phyloP scores from a whole-genome alignment of 805 yeast genomes.

The Wickerhamomyces canadensis region DNA sequence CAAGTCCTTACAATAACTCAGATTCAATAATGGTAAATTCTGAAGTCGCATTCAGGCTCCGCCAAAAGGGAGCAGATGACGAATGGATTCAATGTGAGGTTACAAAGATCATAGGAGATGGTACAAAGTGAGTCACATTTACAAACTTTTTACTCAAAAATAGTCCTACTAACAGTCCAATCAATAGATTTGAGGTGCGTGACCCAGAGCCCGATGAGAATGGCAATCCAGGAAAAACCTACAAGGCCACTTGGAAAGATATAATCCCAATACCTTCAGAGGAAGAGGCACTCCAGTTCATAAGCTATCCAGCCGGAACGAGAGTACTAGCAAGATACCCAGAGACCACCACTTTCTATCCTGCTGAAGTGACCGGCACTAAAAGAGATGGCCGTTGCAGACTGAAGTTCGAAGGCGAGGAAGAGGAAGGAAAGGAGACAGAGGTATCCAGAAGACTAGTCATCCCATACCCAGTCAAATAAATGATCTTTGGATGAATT shows the following conservation, averaged over 20 bases:
- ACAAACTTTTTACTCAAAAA: not conserved
- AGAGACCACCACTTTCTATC: conserved; percentile 94
- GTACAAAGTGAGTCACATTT: conserved; percentile 32
- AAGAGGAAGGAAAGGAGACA: conserved; percentile 92
- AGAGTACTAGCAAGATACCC: conserved; percentile 92
- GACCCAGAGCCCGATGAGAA: conserved; percentile 98
- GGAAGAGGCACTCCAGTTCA: conserved; percentile 34
- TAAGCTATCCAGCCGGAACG: conserved; percentile 65
- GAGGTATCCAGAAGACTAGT: conserved; percentile 85
- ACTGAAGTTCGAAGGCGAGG: conserved; percentile 91
- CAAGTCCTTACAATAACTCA: conserved; percentile 52
- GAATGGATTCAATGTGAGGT: conserved; percentile 98
- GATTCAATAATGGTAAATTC: conserved; percentile 60
- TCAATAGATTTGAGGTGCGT: conserved; percentile 69
- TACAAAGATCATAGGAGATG: conserved; percentile 68
- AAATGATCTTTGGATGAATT: not conserved
- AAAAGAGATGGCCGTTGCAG: conserved; percentile 72
- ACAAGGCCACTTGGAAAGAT: conserved; percentile 79
- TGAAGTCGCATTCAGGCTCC: conserved; percentile 82
- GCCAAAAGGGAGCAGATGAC: conserved; percentile 61
- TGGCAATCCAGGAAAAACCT: conserved; percentile 81
- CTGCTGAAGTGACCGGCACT: conserved; percentile 83
- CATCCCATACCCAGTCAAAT: conserved; percentile 55
- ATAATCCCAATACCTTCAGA: conserved; percentile 63
- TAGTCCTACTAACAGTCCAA: conserved; percentile 11